phyloP scores from a whole-genome alignment of 2,329 filamentous ascomycete genomes.

The Bertia moriformis region DNA sequence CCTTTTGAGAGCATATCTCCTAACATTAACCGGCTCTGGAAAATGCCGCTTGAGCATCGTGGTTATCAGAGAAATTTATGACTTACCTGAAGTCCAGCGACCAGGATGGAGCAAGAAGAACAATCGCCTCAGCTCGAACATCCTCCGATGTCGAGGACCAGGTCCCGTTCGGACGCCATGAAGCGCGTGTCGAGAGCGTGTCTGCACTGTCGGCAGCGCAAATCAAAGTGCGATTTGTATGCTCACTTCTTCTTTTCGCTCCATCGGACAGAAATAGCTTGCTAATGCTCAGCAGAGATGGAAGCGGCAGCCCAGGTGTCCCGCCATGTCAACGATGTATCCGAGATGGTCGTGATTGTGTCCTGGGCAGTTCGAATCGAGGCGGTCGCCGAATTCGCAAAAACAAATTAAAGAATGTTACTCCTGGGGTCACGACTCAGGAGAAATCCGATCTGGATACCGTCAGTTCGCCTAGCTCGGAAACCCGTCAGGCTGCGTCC shows the following conservation, averaged over 20 bases:
- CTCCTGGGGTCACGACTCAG: constrained; percentile 6
- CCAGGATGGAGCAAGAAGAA: not conserved
- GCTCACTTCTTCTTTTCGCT: constrained; percentile 7
- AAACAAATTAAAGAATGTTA: constrained; percentile 6
- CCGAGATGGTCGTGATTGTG: constrained; percentile 20
- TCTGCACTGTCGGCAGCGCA: constrained; percentile 14
- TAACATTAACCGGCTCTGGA: too few relatives aligned
- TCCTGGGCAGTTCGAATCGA: constrained; percentile 22
- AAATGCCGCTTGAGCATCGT: too few relatives aligned
- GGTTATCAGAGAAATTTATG: too few relatives aligned
- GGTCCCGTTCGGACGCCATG: constrained; percentile 2
- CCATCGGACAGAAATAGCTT: constrained; percentile 7
- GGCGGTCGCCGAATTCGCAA: constrained; percentile 17
- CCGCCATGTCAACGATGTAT: constrained; percentile 22
- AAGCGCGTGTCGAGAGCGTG: constrained; percentile 16
- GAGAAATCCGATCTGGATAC: constrained; percentile 1
- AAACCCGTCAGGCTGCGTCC: not conserved
- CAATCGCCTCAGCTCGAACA: not conserved
- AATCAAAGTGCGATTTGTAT: constrained; percentile 17
- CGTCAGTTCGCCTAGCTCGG: not conserved
- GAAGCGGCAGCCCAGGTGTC: constrained; percentile 12
- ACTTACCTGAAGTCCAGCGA: too few relatives aligned
- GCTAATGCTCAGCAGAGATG: constrained; percentile 10
- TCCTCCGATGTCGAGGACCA: not conserved
- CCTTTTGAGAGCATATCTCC: too few relatives aligned